Conservation (phyloP, 805 yeast species). For the Saccharomyces paradoxus region DNA sequence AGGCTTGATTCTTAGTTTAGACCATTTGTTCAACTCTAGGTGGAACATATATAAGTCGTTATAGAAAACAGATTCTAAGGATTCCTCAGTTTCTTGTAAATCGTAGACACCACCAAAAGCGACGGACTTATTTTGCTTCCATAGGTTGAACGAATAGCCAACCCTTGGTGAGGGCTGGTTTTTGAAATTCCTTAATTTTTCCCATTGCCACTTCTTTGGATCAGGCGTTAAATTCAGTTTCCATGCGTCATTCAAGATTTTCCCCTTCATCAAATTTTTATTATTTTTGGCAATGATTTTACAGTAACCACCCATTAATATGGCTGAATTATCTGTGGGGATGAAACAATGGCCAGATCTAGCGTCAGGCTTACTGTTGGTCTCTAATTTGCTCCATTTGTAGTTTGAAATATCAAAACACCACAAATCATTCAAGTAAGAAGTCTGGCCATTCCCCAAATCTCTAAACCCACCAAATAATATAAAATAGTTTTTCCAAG, state of each 20-base stretch:
- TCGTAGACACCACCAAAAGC: slow-evolving; percentile 95
- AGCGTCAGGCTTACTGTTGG: slow-evolving; percentile 86
- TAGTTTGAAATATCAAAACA: slow-evolving; percentile 80
- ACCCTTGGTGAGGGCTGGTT: slow-evolving; percentile 88
- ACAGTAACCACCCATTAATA: slow-evolving; percentile 88
- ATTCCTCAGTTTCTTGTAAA: slow-evolving; percentile 90
- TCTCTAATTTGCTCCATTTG: slow-evolving; percentile 85
- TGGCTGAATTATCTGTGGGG: slow-evolving; percentile 72
- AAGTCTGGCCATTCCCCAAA: slow-evolving; percentile 62
- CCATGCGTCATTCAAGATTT: slow-evolving; percentile 83
- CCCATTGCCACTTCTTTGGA: slow-evolving; percentile 67
- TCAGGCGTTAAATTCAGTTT: slow-evolving; percentile 78
- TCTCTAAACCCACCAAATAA: slow-evolving; percentile 92
- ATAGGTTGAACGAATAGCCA: slow-evolving; percentile 85
- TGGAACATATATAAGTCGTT: slow-evolving; percentile 77
- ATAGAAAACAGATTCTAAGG: slow-evolving; percentile 74
- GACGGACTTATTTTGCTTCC: slow-evolving; percentile 78
- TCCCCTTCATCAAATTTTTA: slow-evolving; percentile 84
- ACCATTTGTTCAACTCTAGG: slow-evolving; percentile 84
- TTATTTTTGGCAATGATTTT: slow-evolving; percentile 69
- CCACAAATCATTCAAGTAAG: slow-evolving; percentile 84
- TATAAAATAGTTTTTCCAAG: slow-evolving; percentile 84
- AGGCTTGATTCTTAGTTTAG: slow-evolving; percentile 55
- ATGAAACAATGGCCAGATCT: slow-evolving; percentile 88
- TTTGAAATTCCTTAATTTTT: slow-evolving; percentile 81